These are phyloP conservation scores for Colletotrichum sansevieriae DNA, from an alignment of 2,329 filamentous ascomycete species.

Conservation along the genomic window DNA sequence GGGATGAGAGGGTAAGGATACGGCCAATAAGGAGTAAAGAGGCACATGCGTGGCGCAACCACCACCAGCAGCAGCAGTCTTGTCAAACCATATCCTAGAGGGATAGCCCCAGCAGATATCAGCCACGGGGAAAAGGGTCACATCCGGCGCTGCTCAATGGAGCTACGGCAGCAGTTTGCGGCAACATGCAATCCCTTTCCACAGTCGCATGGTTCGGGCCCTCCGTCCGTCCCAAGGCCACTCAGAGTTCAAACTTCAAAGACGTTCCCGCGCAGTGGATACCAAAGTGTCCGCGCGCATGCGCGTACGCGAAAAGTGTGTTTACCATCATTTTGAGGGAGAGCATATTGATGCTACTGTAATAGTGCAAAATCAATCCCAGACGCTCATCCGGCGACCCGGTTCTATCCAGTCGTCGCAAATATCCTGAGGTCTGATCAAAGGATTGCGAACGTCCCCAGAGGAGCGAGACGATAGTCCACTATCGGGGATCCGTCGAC, in stretches of 20 bases:
- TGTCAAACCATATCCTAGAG: slow-evolving; percentile 19
- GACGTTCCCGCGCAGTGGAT: slow-evolving; percentile 21
- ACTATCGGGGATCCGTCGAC: slow-evolving; percentile 19
- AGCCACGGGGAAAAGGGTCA: slow-evolving; percentile 8
- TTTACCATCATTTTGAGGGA: no score
- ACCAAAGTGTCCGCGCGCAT: no score
- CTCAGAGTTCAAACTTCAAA: slow-evolving; percentile 9
- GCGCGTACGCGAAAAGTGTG: no score
- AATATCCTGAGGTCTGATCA: slow-evolving; percentile 11
- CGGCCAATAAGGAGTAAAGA: slow-evolving; percentile 20
- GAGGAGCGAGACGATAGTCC: slow-evolving; percentile 13
- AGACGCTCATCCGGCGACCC: neutral
- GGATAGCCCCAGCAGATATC: slow-evolving; percentile 22
- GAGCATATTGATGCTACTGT: neutral
- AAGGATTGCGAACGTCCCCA: slow-evolving; percentile 17
- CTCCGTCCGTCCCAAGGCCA: slow-evolving; percentile 24
- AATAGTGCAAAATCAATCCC: slow-evolving; percentile 8
- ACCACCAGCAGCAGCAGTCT: no score
- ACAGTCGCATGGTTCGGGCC: slow-evolving; percentile 18
- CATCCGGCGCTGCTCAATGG: neutral
- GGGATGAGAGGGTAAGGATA: slow-evolving; percentile 19
- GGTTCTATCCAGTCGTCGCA: slow-evolving; percentile 2
- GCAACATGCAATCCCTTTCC: slow-evolving; percentile 7
- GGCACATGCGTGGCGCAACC: slow-evolving; percentile 2
- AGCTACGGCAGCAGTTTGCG: slow-evolving; percentile 11